Conservation (phyloP, 306 rosid species). For the Potentilla sterilis region DNA sequence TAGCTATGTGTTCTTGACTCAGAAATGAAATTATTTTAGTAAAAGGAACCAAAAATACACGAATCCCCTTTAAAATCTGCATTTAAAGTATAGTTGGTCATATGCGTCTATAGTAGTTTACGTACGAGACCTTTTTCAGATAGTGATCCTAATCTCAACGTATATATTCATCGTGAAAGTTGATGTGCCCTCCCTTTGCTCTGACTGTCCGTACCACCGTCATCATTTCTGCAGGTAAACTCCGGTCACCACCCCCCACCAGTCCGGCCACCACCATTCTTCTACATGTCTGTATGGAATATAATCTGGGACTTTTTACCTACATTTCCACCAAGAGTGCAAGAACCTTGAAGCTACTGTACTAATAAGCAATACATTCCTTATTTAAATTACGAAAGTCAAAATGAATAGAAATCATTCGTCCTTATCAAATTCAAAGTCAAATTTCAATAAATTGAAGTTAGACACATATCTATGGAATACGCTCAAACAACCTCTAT, state of each 20-base stretch:
- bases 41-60: not conserved
- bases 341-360: too few species aligned
- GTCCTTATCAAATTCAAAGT: too few species aligned
- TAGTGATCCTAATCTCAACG: not conserved
- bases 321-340: not conserved
- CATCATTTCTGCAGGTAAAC: not conserved
- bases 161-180: slow-evolving; percentile 10
- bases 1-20: not conserved
- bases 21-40: not conserved
- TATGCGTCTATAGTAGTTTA: not conserved
- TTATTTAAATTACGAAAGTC: too few species aligned
- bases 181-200: not conserved
- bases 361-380: too few species aligned
- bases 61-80: not conserved
- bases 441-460: too few species aligned
- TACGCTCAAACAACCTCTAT: too few species aligned
- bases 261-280: not conserved
- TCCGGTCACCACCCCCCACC: slow-evolving; percentile 6
- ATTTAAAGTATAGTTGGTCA: not conserved
- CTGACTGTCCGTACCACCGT: slow-evolving; percentile 4
- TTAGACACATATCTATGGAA: too few species aligned
- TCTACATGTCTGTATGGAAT: not conserved
- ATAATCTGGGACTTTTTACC: not conserved
- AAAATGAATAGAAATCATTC: too few species aligned
- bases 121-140: slow-evolving; percentile 1